phyloP scores from a whole-genome alignment of 257 asterid genomes.

The Apocynum venetum region DNA sequence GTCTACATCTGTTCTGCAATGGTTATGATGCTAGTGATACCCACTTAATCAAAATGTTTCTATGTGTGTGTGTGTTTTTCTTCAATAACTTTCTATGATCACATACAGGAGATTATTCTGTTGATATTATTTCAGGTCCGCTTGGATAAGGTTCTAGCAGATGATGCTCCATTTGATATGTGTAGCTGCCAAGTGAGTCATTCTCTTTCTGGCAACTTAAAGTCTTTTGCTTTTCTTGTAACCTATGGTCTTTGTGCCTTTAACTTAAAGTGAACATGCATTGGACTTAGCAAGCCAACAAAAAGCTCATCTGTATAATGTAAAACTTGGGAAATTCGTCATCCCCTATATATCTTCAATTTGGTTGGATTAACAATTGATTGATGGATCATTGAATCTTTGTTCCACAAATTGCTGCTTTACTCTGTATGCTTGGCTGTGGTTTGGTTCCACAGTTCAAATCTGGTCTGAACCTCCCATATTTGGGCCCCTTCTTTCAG shows the following conservation, averaged over 20 bases:
- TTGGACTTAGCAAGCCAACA: neutral
- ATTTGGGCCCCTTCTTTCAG: neutral
- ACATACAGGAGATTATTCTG: neutral
- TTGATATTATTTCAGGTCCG: conserved; percentile 49
- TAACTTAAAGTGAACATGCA: neutral
- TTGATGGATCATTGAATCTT: neutral
- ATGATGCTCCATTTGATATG: conserved; percentile 92
- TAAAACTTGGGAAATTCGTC: neutral
- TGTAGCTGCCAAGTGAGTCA: conserved; percentile 90
- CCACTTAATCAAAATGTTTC: neutral
- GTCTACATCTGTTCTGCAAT: neutral
- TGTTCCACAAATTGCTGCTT: neutral
- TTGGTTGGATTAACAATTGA: neutral
- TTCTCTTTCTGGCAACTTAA: conserved; percentile 12
- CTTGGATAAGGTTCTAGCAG: conserved; percentile 73
- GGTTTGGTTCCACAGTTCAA: neutral
- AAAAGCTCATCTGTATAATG: neutral
- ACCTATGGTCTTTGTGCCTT: neutral
- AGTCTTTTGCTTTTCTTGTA: neutral
- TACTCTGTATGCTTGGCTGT: neutral
- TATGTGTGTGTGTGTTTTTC: neutral
- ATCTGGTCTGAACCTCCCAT: neutral
- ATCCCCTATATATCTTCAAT: neutral
- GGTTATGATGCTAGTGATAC: neutral
- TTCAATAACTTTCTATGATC: neutral